Evolutionary conservation across 139 green algal species (phyloP), one percentile per base, ranked within the genome.

Genomic region (Coelastrella sp.): DNA sequence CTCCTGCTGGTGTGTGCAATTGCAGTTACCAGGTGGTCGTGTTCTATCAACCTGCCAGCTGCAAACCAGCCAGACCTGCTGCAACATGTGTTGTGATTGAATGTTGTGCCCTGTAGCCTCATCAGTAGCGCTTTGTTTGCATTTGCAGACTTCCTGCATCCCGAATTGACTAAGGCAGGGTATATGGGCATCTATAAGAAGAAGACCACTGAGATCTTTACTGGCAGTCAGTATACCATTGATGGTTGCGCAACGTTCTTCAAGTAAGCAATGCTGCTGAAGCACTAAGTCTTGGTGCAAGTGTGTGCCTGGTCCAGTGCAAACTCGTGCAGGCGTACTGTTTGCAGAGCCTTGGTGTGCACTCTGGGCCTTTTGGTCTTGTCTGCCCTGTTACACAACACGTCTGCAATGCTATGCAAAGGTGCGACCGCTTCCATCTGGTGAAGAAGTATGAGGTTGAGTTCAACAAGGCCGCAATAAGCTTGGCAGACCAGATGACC

Each of bases 401-500:
- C 48, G 17, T 11, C 13, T 57, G 48, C 17, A 57, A 2, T 57
- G 48, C 48, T 57, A 15, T 57, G 1, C 2, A 43, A 59, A 78
- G 38, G 64, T 67, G 25, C 2, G 92, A 97, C 79, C 90, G 92
- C 63, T 99, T 99, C 84, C 87, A 92, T 21, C 90, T 99, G 48
- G 96, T 99, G 17, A 99, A 99, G 92, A 99, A 99, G 94, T 99
- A 99, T 78, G 95, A 98, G 92, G 95, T 99, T 79, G 97, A 99
- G 92, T 99, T 99, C 94, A 99, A 99, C 95, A 99, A 99, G 90
- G 97, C 97, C 17, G 97, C 97, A 19, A 90, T 99, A 43, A 95
- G 88, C 2, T 88, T 99, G 67, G 93, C 93, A 0, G 97, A 99
- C 41, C 86, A 90, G 9, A 93, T 99, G 38, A 87, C 90, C 32